A percentile compares a stretch with the other conserved stretches of the same genome.
Conservation (phyloP, 2,329 filamentous ascomycete genomes). For the Malbranchea zuffiana region DNA sequence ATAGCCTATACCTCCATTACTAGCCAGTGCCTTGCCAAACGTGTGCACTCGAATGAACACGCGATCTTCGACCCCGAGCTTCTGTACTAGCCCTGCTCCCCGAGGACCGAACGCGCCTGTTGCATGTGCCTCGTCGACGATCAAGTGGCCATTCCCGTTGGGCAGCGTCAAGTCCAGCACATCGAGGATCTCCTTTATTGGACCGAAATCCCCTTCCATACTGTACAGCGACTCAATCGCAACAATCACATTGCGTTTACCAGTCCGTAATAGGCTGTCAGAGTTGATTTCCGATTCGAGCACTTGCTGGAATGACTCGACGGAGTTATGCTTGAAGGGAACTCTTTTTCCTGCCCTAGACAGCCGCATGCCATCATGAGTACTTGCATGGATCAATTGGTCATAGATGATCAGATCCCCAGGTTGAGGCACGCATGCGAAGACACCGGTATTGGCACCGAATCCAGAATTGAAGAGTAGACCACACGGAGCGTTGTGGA, state of each 20-base stretch:
- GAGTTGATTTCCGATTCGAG: conserved; percentile 24
- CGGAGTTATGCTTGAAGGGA: conserved; percentile 40
- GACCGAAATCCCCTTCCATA: conserved; percentile 70
- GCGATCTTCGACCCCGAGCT: conserved; percentile 40
- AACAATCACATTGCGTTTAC: conserved; percentile 50
- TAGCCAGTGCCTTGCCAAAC: conserved; percentile 46
- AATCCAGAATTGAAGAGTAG: conserved; percentile 56
- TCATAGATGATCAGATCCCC: conserved; percentile 60
- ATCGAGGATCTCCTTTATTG: conserved; percentile 49
- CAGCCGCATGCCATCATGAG: conserved; percentile 64
- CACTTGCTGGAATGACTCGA: conserved; percentile 27
- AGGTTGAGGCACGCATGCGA: conserved; percentile 49
- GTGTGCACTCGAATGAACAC: conserved; percentile 43
- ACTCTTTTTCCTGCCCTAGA: conserved; percentile 43
- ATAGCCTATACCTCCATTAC: conserved; percentile 53
- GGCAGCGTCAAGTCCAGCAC: conserved; percentile 48
- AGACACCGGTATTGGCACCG: conserved; percentile 55
- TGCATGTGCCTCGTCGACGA: conserved; percentile 48
- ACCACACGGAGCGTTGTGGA: conserved; percentile 48
- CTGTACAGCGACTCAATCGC: conserved; percentile 63
- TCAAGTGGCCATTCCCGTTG: conserved; percentile 43
- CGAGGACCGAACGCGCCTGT: conserved; percentile 41
- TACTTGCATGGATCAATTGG: conserved; percentile 65
- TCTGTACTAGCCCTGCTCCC: conserved; percentile 41
- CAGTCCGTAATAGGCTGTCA: conserved; percentile 27